Conservation (phyloP, 2,329 filamentous ascomycete species). For the Alternaria arborescens region DNA sequence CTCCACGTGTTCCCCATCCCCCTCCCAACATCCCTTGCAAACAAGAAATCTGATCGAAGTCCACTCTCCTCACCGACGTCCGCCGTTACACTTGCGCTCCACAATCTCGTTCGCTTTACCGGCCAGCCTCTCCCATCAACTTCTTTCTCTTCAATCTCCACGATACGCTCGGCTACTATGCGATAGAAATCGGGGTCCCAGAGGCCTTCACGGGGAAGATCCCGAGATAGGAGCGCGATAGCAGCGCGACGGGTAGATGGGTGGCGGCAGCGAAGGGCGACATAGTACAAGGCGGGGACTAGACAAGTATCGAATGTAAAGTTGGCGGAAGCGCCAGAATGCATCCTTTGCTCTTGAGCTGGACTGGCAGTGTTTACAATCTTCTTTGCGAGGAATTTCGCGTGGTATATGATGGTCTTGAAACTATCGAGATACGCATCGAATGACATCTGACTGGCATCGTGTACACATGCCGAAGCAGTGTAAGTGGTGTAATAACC, state of each 20-base stretch:
- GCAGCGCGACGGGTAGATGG: background rate
- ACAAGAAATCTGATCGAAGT: background rate
- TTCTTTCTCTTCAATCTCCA: background rate
- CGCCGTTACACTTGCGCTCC: background rate
- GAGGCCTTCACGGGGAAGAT: background rate
- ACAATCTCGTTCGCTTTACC: background rate
- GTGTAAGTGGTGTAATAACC: background rate
- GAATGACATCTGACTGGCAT: background rate
- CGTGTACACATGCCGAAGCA: background rate
- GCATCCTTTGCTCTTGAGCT: accelerated
- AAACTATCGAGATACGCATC: background rate
- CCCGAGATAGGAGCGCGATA: background rate
- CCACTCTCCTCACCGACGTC: background rate
- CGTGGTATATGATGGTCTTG: background rate
- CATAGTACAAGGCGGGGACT: background rate
- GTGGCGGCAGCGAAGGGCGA: background rate
- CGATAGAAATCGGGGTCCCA: background rate
- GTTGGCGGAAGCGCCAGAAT: background rate
- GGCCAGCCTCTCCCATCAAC: background rate
- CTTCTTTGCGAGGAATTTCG: accelerated
- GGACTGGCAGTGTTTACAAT: too few species aligned
- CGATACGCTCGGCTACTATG: background rate
- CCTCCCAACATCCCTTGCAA: background rate
- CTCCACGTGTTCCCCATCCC: background rate
- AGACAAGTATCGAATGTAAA: background rate